Base-by-base conservation (phyloP, 2,329 filamentous ascomycete species). In the Aureobasidium sp. region DNA sequence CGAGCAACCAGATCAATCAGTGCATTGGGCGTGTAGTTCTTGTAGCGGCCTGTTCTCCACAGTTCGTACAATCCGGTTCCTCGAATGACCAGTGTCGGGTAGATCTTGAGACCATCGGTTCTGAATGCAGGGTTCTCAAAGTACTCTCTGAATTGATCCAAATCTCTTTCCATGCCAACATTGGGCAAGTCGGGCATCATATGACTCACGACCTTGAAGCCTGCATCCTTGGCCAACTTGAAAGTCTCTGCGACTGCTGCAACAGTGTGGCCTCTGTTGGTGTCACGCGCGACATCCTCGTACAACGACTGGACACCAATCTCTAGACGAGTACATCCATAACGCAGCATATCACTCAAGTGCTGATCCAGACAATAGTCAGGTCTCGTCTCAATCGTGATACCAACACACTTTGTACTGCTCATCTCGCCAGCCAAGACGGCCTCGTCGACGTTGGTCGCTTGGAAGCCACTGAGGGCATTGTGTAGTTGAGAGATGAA, bases 111-210 rank as follows among this genome's bases (percentile, higher is more conserved):
- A 1, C 95, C 94, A 71, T 99, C 94, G 1, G 95, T 99, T 63
- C 94, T 84, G 79, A 99, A 99, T 45, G 86, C 91, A 0, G 94
- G 94, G 72, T 91, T 97, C 72, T 96, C 91, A 70, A 99, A 99
- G 74, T 99, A 99, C 73, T 99, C 95, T 66, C 90, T 84, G 75
- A 99, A 99, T 69, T 99, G 94, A 71, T 96, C 92, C 47, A 99
- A 81, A 72, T 99, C 94, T 69, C 94, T 88, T 76, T 99, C 95
- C 89, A 97, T 96, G 62, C 94, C 94, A 2, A 99, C 94, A 69
- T 99, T 99, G 3, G 94, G 94, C 52, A 99, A 77, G 72, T 99
- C 94, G 1, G 94, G 94, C 94, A 99, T 99, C 94, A 99, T 99
- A 77, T 99, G 94, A 67, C 90, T 96, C 65, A 99, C 94, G 0